Conservation (phyloP, 495 filamentous ascomycete genomes). For the Penicillium malachiteum region DNA sequence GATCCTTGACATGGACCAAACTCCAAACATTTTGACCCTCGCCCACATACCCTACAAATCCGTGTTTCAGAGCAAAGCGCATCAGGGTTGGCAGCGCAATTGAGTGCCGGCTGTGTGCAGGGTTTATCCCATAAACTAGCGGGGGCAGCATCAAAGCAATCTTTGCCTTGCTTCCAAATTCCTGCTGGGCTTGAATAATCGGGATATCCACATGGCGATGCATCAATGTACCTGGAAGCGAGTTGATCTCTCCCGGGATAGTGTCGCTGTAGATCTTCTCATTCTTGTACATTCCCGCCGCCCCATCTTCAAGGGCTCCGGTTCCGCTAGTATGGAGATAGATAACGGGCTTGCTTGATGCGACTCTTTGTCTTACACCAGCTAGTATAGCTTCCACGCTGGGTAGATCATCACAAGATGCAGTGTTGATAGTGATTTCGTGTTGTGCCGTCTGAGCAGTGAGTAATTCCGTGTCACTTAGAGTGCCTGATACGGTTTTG, state of each 20-base stretch:
- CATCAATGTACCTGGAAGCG: conserved; percentile 32
- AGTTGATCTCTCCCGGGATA: conserved; percentile 27
- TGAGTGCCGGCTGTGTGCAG: conserved; percentile 23
- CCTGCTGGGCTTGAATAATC: conserved; percentile 30
- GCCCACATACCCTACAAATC: conserved; percentile 27
- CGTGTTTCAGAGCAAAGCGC: conserved; percentile 36
- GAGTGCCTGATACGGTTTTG: conserved; percentile 24
- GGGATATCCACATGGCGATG: conserved; percentile 42
- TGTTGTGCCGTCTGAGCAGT: conserved; percentile 20
- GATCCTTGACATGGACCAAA: conserved; percentile 31
- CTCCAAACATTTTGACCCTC: conserved; percentile 27
- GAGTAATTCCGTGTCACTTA: conserved; percentile 29
- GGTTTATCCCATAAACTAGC: conserved; percentile 33
- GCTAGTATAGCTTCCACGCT: conserved; percentile 32
- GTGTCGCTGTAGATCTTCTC: conserved; percentile 38
- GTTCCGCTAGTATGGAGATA: conserved; percentile 44
- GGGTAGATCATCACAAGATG: conserved; percentile 36
- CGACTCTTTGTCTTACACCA: conserved; percentile 29
- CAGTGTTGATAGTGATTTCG: conserved; percentile 40
- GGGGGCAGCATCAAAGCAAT: conserved; percentile 38
- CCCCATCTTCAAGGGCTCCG: conserved; percentile 19
- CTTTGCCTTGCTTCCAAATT: conserved; percentile 33
- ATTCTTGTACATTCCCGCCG: conserved; percentile 16
- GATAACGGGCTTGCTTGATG: conserved; percentile 24
- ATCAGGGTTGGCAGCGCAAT: conserved; percentile 33